Percentiles rank a stretch among this genome's conserved stretches.
phyloP scores from a whole-genome alignment of 768 basidiomycete species.

The Coprinopsis sp. region DNA sequence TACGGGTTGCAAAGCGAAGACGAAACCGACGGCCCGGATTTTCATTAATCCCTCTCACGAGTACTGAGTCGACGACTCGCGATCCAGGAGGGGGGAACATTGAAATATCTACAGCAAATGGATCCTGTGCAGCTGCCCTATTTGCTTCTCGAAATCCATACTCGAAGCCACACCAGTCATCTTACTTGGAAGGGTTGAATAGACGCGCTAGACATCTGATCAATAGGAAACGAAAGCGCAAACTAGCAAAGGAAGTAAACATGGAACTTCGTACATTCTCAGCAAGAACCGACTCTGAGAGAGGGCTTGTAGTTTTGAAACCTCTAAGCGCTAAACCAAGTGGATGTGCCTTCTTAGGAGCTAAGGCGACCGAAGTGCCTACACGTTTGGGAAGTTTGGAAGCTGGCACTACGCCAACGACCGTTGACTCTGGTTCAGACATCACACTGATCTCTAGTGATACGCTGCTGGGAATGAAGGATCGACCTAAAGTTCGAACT shows the following conservation, averaged over 20 bases:
- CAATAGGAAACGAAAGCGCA: too few relatives aligned
- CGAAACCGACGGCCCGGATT: too few relatives aligned
- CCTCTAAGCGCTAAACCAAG: constrained; percentile 16
- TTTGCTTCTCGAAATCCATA: too few relatives aligned
- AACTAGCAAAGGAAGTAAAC: too few relatives aligned
- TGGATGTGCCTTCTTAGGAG: constrained; percentile 29
- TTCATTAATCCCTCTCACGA: constrained; percentile 15
- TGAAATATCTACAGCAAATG: too few relatives aligned
- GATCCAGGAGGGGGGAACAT: background rate
- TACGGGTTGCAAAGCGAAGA: constrained; percentile 10
- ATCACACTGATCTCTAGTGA: constrained; percentile 29
- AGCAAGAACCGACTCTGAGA: too few relatives aligned
- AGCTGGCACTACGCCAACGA: constrained; percentile 9
- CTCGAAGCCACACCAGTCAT: too few relatives aligned
- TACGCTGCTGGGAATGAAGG: background rate
- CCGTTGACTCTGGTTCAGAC: constrained; percentile 30
- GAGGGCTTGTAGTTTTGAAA: background rate
- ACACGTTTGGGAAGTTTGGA: background rate
- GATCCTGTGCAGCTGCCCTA: too few relatives aligned
- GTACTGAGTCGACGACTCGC: background rate
- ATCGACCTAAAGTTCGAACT: constrained; percentile 14
- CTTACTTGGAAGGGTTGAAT: too few relatives aligned
- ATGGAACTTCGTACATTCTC: too few relatives aligned
- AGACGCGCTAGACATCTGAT: too few relatives aligned
- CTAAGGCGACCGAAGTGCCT: constrained; percentile 18